Conservation (phyloP, 495 filamentous ascomycete genomes). For the Neurospora cerealis region DNA sequence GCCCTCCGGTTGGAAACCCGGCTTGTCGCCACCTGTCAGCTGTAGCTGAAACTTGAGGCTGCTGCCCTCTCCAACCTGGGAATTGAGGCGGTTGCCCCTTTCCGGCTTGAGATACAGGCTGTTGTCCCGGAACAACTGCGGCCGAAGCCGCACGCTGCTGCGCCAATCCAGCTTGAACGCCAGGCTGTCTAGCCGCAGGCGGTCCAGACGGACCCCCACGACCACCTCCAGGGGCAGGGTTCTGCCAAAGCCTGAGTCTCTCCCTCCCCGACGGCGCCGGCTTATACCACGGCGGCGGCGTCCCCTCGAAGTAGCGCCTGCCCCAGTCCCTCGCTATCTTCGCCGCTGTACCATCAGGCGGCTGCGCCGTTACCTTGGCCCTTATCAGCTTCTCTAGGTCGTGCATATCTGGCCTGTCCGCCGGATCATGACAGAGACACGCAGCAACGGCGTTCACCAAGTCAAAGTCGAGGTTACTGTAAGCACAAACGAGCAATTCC, state of each 20-base stretch:
- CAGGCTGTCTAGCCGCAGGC: neutral
- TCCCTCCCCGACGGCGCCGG: neutral
- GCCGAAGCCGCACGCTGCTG: neutral
- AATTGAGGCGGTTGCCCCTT: neutral
- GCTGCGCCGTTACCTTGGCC: neutral
- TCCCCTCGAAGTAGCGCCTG: neutral
- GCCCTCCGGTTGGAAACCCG: neutral
- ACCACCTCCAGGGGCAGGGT: neutral
- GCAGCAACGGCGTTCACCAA: neutral
- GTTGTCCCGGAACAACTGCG: neutral
- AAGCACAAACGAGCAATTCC: neutral
- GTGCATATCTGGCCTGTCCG: neutral
- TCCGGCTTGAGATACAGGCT: neutral
- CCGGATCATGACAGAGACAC: neutral
- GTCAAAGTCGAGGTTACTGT: slow-evolving; percentile 1
- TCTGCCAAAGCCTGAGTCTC: neutral
- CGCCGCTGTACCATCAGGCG: neutral
- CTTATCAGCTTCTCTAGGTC: neutral
- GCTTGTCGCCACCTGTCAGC: neutral
- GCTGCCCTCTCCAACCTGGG: neutral
- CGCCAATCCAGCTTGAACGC: neutral
- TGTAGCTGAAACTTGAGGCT: neutral
- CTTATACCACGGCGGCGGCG: neutral
- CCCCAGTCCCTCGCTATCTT: neutral
- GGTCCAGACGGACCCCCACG: neutral